A percentile compares a stretch with the other conserved stretches of the same genome.
These are phyloP conservation scores for Bassia scoparia DNA, from an alignment of 148 eudicot genomes.

Conservation along the genomic window DNA sequence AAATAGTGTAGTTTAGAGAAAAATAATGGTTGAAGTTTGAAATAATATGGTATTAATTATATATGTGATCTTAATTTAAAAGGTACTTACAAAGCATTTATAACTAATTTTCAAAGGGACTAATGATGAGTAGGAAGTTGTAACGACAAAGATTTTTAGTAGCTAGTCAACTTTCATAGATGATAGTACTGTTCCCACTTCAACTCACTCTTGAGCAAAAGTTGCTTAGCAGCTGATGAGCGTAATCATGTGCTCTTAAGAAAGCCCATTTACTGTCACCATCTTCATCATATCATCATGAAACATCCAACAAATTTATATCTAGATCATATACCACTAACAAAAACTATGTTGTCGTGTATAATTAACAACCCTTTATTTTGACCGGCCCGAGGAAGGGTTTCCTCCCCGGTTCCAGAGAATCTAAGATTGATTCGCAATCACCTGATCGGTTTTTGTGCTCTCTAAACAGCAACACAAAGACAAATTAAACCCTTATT, in stretches of 20 bases:
- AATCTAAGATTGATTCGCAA: too few species aligned
- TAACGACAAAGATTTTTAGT: slow-evolving; percentile 16
- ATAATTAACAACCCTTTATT: too few species aligned
- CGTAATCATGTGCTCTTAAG: not conserved
- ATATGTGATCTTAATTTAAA: not conserved
- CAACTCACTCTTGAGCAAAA: not conserved
- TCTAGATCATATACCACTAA: not conserved
- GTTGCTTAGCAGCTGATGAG: not conserved
- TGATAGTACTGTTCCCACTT: slow-evolving; percentile 4
- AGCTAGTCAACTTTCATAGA: slow-evolving; percentile 12
- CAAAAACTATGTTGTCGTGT: not conserved
- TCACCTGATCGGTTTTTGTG: too few species aligned
- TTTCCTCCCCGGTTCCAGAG: too few species aligned
- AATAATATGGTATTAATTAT: not conserved
- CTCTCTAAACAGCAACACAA: too few species aligned
- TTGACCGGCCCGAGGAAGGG: too few species aligned
- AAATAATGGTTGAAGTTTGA: not conserved
- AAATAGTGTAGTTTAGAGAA: not conserved
- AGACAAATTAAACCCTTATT: too few species aligned
- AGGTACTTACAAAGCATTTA: not conserved
- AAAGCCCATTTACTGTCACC: not conserved
- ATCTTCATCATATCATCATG: not conserved
- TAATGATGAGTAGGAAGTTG: slow-evolving; percentile 1
- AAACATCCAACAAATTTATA: not conserved
- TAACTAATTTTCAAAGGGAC: not conserved